Evolutionary conservation across 2,329 filamentous ascomycete genomes (phyloP), one percentile per base, ranked within the genome.

Genomic region (Colletotrichum musicola): DNA sequence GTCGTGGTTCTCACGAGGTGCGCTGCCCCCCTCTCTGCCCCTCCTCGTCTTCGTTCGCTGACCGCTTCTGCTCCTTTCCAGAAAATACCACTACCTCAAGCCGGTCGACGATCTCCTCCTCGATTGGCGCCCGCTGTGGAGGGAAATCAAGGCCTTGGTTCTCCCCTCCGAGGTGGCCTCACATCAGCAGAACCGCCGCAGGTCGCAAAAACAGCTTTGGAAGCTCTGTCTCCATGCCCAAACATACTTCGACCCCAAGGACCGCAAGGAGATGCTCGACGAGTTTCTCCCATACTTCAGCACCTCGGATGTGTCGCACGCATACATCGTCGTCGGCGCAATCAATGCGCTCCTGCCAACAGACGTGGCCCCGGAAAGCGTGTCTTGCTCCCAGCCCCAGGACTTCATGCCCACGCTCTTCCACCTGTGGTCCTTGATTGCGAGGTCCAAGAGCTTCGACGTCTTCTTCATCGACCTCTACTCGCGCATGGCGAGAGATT

Each of bases 1-100:
- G 95, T 98, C 76, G 92, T 98, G 80, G 90, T 93, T 12, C 83
- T 99, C 74, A 97, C 95, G n/a, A 97, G 96, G 94, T 96, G 82
- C 80, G 90, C 83, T 55, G 51, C 62, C 42, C 35, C 44, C 7
- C 7, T 51, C 12, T 44, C 38, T 7, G 4, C 47, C 10, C 20
- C 30, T 38, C 40, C 25, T 57, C 27, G 58, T 30, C 18, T 14
- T 56, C 6, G 16, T 12, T 18, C 20, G 6, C 30, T 14, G 10
- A 44, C 22, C 30, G 30, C 6, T 12, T 4, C 13, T 7, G n/a
- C 5, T 20, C 4, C 6, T 2, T 25, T 71, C 27, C 72, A 96
- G 94, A 82, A 95, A 95, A 77, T 97, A 97, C 78, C 95, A 98
- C 81, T 98, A 98, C 79, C 87, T 99, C 40, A 94, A 93, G 73